Conservation (phyloP, 2,329 filamentous ascomycete species). For the Fonsecaea erecta region DNA sequence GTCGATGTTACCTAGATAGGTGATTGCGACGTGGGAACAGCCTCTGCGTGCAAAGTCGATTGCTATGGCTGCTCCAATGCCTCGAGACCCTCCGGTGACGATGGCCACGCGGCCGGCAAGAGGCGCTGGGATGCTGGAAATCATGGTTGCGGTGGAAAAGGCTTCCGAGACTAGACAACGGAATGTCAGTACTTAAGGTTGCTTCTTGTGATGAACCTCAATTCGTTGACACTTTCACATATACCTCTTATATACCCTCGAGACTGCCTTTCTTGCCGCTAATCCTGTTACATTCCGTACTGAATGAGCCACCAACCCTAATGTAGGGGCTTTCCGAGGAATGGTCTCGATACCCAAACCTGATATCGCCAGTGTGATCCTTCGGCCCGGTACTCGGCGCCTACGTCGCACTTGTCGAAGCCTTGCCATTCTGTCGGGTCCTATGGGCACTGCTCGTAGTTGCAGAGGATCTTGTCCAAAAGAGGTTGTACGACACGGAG, state of each 20-base stretch:
- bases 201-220: background rate
- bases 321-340: background rate
- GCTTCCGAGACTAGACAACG: background rate
- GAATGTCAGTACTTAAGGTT: background rate
- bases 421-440: background rate
- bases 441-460: too few relatives aligned
- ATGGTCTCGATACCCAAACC: background rate
- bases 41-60: conserved; percentile 13
- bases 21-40: conserved; percentile 14
- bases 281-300: background rate
- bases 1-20: conserved; percentile 8
- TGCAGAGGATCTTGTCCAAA: background rate
- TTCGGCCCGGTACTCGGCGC: background rate
- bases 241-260: background rate
- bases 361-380: background rate
- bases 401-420: background rate
- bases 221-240: background rate
- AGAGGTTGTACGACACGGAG: background rate
- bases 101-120: background rate
- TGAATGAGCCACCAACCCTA: background rate
- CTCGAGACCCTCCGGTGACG: conserved; percentile 14
- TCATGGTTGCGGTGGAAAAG: background rate
- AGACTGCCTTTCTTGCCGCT: background rate
- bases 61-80: conserved; percentile 30
- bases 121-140: background rate